Base-by-base conservation (phyloP, 164 flowering plant species). In the Houttuynia cordata region DNA sequence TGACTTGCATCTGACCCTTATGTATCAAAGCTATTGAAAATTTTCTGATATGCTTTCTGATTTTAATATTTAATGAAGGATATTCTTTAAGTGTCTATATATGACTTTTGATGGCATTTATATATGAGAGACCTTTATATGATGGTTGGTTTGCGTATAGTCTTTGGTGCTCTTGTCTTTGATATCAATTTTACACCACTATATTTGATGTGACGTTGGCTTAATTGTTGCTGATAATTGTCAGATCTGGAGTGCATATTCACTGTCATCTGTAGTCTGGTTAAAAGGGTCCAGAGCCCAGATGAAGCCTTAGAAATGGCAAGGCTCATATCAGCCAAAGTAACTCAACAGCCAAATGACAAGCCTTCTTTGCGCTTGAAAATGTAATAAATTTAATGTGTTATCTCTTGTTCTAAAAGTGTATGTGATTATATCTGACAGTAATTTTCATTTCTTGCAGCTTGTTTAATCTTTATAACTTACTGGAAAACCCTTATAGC, bases 191-290 rank as follows among this genome's bases (percentile, higher is more conserved):
- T 12, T 45, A 17, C 49, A 45, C 17, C 2, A 30, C 37, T 30
- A 2, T 30, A 30, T 2, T 30, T 30, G 37, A 30, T 30, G 37
- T 30, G 37, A 30, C 4, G 37, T 30, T 30, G 37, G 37, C 37
- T 30, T 30, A 2, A 19, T 62, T 61, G 7, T 55, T 65, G 20
- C 6, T 50, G 23, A 17, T 54, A 18, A 30, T 54, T 30, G 23
- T 40, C 80, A 93, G 97, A 90, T 78, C 76, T 93, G 63, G 98
- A 93, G 72, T 93, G 92, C 64, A 77, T 83, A 62, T 88, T 78
- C 67, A 83, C 87, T 40, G 74, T 93, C 24, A 93, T 88, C 58
- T 87, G 94, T 77, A 83, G 82, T 71, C 88, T 86, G 75, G 99
- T 88, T 55, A 85, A 84, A 39, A 88, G 79, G 75, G 49, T 87